These are phyloP conservation scores for Phialophora expanda DNA, from an alignment of 2,329 filamentous ascomycete genomes.

Conservation along the genomic window DNA sequence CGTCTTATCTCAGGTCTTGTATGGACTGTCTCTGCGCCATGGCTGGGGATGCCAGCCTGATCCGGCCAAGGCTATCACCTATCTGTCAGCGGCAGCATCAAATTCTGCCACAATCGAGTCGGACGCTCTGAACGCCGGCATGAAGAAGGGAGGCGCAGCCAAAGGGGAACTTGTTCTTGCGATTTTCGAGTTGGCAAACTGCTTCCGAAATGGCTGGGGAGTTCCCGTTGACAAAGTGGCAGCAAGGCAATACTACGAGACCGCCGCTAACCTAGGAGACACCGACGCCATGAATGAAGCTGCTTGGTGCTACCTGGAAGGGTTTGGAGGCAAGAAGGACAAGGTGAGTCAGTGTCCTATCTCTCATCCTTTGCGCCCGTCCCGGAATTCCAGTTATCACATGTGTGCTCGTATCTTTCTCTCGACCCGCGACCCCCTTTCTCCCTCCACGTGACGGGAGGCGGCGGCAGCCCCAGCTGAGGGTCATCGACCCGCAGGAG, in stretches of 20 bases:
- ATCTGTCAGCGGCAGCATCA: slow-evolving; percentile 84
- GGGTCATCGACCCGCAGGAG: slow-evolving; percentile 24
- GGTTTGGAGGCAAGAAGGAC: slow-evolving; percentile 97
- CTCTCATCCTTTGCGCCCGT: slow-evolving; percentile 10
- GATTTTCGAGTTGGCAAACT: slow-evolving; percentile 81
- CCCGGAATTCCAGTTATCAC: slow-evolving; percentile 9
- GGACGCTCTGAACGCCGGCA: slow-evolving; percentile 80
- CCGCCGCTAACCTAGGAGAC: slow-evolving; percentile 93
- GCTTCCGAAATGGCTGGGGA: slow-evolving; percentile 93
- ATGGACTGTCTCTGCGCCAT: slow-evolving; percentile 78
- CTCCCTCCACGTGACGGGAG: slow-evolving; percentile 27
- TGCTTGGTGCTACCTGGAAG: slow-evolving; percentile 93
- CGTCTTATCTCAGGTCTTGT: slow-evolving; percentile 91
- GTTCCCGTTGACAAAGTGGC: slow-evolving; percentile 83
- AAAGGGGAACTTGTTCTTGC: slow-evolving; percentile 96
- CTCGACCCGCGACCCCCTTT: slow-evolving; percentile 2
- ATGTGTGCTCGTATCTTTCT: slow-evolving; percentile 5
- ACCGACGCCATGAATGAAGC: slow-evolving; percentile 95
- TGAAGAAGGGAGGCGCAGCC: slow-evolving; percentile 90
- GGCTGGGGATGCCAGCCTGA: slow-evolving; percentile 87
- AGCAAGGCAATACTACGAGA: slow-evolving; percentile 92
- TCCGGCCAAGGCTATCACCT: slow-evolving; percentile 74
- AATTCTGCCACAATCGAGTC: slow-evolving; percentile 89
- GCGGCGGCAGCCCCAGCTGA: slow-evolving; percentile 27
- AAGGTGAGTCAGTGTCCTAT: slow-evolving; percentile 70